phyloP scores from a whole-genome alignment of 2,329 filamentous ascomycete species.

The Cordyceps farinosa region DNA sequence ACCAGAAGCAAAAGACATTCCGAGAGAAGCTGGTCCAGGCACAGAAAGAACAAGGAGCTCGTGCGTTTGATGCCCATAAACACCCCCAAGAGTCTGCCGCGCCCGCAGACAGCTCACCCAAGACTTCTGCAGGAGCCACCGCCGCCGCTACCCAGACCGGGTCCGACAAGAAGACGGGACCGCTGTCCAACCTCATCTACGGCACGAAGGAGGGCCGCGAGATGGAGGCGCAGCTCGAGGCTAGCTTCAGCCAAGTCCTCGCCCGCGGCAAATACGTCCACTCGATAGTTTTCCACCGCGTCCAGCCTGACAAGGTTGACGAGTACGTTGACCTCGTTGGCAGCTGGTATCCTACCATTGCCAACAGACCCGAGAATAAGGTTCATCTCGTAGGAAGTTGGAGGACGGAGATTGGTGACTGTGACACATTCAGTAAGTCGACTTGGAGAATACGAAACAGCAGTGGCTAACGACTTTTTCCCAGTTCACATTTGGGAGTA shows the following conservation, averaged over 20 bases:
- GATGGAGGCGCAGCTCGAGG: conserved; percentile 92
- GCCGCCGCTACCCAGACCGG: conserved; percentile 52
- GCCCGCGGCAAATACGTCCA: conserved; percentile 98
- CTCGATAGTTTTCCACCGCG: conserved; percentile 93
- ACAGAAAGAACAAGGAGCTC: conserved; percentile 81
- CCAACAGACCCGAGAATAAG: conserved; percentile 79
- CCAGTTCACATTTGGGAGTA: conserved; percentile 99
- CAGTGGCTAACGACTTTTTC: conserved; percentile 18
- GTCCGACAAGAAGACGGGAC: conserved; percentile 63
- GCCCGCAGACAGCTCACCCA: conserved; percentile 37
- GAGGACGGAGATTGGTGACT: conserved; percentile 96
- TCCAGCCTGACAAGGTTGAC: conserved; percentile 92
- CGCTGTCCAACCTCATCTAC: conserved; percentile 86
- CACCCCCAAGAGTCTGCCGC: conserved; percentile 37
- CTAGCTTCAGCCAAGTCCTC: conserved; percentile 91
- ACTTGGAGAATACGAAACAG: background rate
- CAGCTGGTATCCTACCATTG: conserved; percentile 88
- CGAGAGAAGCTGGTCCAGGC: conserved; percentile 74
- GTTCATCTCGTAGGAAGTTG: conserved; percentile 96
- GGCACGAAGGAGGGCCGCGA: conserved; percentile 93
- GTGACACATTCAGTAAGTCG: conserved; percentile 84
- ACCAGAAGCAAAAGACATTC: conserved; percentile 79
- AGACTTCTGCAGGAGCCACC: conserved; percentile 37
- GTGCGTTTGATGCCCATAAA: conserved; percentile 54
- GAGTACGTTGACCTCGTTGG: conserved; percentile 91